These are phyloP conservation scores for Durusdinium trenchii DNA, from an alignment of 73 alveolate genomes.

Conservation along the genomic window DNA sequence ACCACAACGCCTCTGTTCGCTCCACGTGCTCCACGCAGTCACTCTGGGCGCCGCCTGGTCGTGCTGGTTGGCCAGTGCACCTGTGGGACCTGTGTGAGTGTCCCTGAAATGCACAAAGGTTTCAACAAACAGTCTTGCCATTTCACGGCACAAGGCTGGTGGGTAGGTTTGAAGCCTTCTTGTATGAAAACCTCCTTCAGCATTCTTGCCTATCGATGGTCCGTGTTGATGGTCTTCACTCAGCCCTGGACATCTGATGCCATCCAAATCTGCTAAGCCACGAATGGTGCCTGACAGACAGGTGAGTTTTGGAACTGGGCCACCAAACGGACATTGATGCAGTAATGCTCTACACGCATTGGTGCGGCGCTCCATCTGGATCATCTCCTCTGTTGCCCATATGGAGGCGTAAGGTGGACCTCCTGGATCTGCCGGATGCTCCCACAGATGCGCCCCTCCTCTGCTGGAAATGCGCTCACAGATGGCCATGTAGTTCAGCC, in stretches of 20 bases:
- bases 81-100: neutral
- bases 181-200: neutral
- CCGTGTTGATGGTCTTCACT: neutral
- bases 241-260: neutral
- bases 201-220: neutral
- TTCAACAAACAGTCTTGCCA: neutral
- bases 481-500: neutral
- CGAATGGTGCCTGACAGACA: neutral
- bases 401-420: neutral
- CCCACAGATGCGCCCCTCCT: neutral
- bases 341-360: neutral
- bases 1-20: neutral
- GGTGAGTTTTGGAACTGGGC: neutral
- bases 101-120: neutral
- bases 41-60: neutral
- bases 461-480: neutral
- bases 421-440: slow-evolving; percentile 1
- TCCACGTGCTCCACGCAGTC: neutral
- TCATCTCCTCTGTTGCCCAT: slow-evolving; percentile 32
- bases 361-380: neutral
- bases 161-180: neutral
- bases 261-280: neutral
- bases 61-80: neutral
- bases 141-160: neutral
- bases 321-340: slow-evolving; percentile 15